Percentiles rank a stretch among this genome's conserved stretches.
Evolutionary conservation across 495 filamentous ascomycete genomes (phyloP).

Genomic region (Coniosporium apollinis): DNA sequence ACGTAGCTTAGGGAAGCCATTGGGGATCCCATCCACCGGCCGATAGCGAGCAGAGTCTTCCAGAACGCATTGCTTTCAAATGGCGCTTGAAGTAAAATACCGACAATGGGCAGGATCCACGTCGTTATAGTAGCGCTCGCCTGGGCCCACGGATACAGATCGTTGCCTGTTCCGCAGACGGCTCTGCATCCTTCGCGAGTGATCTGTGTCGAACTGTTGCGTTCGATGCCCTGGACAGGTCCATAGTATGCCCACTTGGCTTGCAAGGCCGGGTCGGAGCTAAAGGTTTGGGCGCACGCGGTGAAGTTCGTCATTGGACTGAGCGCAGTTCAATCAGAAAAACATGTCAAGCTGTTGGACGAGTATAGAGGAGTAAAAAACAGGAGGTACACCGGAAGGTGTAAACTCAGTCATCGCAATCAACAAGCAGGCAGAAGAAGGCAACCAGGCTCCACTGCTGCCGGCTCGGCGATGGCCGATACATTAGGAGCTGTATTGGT

Average conservation of each 20-base stretch:
- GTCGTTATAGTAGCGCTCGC: slow-evolving; percentile 26
- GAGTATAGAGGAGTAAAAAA: too few relatives aligned
- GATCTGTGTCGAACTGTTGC: slow-evolving; percentile 12
- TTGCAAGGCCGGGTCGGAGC: slow-evolving; percentile 1
- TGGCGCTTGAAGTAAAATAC: slow-evolving; percentile 28
- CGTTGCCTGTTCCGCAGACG: slow-evolving; percentile 17
- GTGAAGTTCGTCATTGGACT: slow-evolving; percentile 11
- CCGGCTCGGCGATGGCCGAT: too few relatives aligned
- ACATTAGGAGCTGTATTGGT: too few relatives aligned
- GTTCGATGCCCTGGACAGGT: slow-evolving; percentile 6
- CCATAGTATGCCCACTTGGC: slow-evolving; percentile 11
- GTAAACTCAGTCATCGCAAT: too few relatives aligned
- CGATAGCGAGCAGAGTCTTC: slow-evolving; percentile 20
- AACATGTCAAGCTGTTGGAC: too few relatives aligned
- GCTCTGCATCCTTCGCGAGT: slow-evolving; percentile 15
- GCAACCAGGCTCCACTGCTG: too few relatives aligned
- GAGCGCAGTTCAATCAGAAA: too few relatives aligned
- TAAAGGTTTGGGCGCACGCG: slow-evolving; percentile 9
- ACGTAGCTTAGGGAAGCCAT: slow-evolving; percentile 26
- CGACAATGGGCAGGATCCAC: slow-evolving; percentile 29
- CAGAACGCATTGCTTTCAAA: slow-evolving; percentile 29
- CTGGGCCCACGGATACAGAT: slow-evolving; percentile 21
- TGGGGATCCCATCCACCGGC: slow-evolving; percentile 25
- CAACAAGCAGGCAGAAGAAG: too few relatives aligned
- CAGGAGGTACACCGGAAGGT: too few relatives aligned